phyloP scores from a whole-genome alignment of 306 rosid species.

The Ammopiptanthus mongolicus region DNA sequence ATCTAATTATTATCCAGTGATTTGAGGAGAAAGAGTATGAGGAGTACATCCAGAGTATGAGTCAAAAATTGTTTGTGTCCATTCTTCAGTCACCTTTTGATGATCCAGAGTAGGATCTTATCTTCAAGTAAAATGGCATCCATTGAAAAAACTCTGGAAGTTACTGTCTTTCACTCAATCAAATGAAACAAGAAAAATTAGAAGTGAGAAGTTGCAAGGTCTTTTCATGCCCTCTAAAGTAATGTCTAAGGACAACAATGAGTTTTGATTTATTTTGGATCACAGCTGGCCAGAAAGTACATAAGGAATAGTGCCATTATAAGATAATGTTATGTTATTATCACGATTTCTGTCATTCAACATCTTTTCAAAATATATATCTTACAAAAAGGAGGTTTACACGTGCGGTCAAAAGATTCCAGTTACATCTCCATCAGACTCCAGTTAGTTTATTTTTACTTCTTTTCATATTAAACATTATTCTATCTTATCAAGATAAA shows the following conservation, averaged over 20 bases:
- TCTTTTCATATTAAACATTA: conserved; percentile 18
- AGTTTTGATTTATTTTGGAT: conserved; percentile 11
- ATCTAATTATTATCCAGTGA: not conserved
- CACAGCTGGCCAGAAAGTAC: conserved; percentile 29
- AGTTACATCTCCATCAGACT: conserved; percentile 42
- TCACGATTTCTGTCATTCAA: conserved; percentile 30
- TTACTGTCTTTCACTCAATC: conserved; percentile 16
- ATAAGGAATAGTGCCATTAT: conserved; percentile 19
- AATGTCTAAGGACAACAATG: conserved; percentile 14
- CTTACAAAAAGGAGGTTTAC: conserved; percentile 24
- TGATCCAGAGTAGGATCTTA: conserved; percentile 19
- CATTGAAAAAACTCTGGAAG: not conserved
- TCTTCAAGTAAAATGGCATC: not conserved
- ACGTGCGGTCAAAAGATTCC: conserved; percentile 50
- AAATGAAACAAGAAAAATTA: conserved; percentile 1
- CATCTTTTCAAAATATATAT: conserved; percentile 15
- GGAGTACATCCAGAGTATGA: not conserved
- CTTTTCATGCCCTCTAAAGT: conserved; percentile 22
- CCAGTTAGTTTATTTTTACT: conserved; percentile 27
- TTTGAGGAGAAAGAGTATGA: not conserved
- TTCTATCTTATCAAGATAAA: conserved; percentile 25
- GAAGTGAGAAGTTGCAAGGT: conserved; percentile 14
- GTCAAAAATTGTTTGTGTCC: not conserved
- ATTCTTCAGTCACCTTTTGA: not conserved
- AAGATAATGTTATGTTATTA: conserved; percentile 20